phyloP scores from a whole-genome alignment of 2,329 filamentous ascomycete genomes.

The Nemania diffusa region DNA sequence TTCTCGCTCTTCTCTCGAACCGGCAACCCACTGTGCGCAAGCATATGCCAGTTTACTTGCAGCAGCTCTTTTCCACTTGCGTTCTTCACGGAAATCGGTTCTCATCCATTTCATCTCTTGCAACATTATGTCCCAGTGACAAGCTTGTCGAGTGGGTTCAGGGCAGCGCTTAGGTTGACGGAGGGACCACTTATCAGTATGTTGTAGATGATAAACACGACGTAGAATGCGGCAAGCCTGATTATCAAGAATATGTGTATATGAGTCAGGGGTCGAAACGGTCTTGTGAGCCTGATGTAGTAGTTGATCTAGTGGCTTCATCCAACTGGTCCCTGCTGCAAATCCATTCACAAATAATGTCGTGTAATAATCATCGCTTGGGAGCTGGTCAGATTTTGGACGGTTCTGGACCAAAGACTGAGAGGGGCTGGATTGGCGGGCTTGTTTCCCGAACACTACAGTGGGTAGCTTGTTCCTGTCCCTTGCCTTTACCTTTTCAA shows the following conservation, averaged over 20 bases:
- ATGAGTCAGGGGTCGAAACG: constrained; percentile 84
- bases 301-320: constrained; percentile 75
- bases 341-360: constrained; percentile 70
- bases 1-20: constrained; percentile 70
- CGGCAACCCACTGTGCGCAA: constrained; percentile 83
- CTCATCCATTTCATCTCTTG: constrained; percentile 98
- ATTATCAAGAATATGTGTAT: constrained; percentile 83
- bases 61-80: constrained; percentile 89
- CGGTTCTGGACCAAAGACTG: constrained; percentile 52
- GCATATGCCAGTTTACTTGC: constrained; percentile 83
- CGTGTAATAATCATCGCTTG: constrained; percentile 72
- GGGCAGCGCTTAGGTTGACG: constrained; percentile 85
- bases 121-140: constrained; percentile 87
- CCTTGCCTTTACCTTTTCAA: constrained; percentile 63
- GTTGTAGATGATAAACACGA: constrained; percentile 89
- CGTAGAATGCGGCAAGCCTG: constrained; percentile 89
- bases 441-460: constrained; percentile 80
- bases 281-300: constrained; percentile 89
- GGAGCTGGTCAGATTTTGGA: constrained; percentile 56
- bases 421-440: constrained; percentile 61
- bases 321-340: constrained; percentile 65
- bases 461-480: constrained; percentile 76
- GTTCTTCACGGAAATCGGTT: constrained; percentile 92
- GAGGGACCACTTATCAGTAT: constrained; percentile 90
- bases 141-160: constrained; percentile 79